Evolutionary conservation across 768 basidiomycete species (phyloP), one percentile per base, ranked within the genome.

Genomic region (Grammothele lineata): DNA sequence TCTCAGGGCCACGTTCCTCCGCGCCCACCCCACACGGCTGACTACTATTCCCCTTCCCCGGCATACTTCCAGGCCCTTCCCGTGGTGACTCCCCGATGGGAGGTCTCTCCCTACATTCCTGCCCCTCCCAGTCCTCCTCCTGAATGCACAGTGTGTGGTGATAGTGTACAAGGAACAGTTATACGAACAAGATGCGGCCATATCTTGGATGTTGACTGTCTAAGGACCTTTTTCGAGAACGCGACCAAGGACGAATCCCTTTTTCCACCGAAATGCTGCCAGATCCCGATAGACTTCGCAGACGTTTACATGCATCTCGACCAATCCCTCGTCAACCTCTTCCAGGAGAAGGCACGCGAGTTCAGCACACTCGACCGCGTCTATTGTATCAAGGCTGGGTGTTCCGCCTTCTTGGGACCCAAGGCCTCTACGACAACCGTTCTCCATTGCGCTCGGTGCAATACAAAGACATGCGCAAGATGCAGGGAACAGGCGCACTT

Each of bases 241-340:
- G 60, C 70, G 1, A 63, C 58, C 4, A 52, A 46, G 19, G 72
- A 73, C 53, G 72, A 73, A 47, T 57, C 64, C 1, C 62, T 74
- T 23, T 61, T 51, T 38, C 60, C 60, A 4, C 60, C 60, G 6
- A 40, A 46, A 14, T 61, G 60, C 55, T 61, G 60, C 47, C 32
- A 46, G 15, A 30, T 30, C 27, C 32, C 45, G 23, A 51, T 61
- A 34, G 48, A 53, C 17, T 27, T 55, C 22, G n/a, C 36, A 11
- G 48, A 43, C 9, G 54, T 51, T 7, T 39, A 45, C n/a, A 14
- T 35, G 18, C 42, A 54, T 43, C 50, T 61, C 18, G 27, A 32
- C 27, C 15, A 33, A 6, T 17, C 38, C 5, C 23, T 59, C 11
- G 18, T 54, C 37, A 21, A 11, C 9, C 24, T 14, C 4, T 61